phyloP scores from a whole-genome alignment of 176 grass and related monocot species.

The Carex myosuroides region DNA sequence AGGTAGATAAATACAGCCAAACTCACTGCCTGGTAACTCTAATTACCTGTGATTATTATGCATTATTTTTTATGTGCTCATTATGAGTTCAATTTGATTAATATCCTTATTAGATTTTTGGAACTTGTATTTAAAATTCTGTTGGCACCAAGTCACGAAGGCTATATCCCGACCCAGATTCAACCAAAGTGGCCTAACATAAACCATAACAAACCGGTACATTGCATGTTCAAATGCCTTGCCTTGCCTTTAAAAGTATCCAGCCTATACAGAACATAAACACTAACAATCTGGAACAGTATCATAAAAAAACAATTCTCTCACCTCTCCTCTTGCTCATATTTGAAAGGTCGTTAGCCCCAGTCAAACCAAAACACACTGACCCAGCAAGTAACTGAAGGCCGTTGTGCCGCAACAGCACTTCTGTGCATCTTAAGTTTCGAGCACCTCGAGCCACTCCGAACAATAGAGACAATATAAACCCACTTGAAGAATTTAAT shows the following conservation, averaged over 20 bases:
- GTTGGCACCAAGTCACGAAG: neutral
- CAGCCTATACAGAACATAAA: neutral
- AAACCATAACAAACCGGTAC: neutral
- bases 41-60: neutral
- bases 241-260: neutral
- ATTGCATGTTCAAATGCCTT: neutral
- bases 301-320: neutral
- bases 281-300: neutral
- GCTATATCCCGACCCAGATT: neutral
- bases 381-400: conserved; percentile 76
- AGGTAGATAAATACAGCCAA: neutral
- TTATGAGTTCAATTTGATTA: neutral
- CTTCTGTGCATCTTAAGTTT: conserved; percentile 56
- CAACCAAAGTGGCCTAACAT: neutral
- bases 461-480: conserved; percentile 72
- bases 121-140: neutral
- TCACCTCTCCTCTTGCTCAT: conserved; percentile 62
- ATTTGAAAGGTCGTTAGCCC: conserved; percentile 51
- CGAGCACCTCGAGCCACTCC: conserved; percentile 68
- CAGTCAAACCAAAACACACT: conserved; percentile 72
- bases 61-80: neutral
- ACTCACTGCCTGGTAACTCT: neutral
- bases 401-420: conserved; percentile 78
- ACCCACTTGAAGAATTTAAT: conserved; percentile 87
- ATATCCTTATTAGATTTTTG: neutral